phyloP scores from a whole-genome alignment of 1,284 basidiomycete genomes.

The Melampsora americana region DNA sequence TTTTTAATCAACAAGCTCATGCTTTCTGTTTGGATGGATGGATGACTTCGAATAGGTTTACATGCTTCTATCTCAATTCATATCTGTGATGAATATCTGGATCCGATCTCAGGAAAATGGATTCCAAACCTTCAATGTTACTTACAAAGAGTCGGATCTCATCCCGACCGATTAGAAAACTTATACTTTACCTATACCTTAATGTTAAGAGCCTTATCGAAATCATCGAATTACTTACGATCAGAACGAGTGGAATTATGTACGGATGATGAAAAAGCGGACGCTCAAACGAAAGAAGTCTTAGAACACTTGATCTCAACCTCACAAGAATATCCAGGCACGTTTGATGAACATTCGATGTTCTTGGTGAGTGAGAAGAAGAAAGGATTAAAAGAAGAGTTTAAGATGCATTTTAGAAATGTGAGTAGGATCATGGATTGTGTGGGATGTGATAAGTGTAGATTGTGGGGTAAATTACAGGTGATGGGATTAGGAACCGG shows the following conservation, averaged over 20 bases:
- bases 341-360: slow-evolving; percentile 54
- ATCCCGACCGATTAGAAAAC: slow-evolving; percentile 93
- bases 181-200: slow-evolving; percentile 97
- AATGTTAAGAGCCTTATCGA: slow-evolving; percentile 81
- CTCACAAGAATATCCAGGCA: slow-evolving; percentile 50
- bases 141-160: slow-evolving; percentile 79
- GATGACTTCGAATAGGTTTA: slow-evolving; percentile 63
- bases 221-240: slow-evolving; percentile 76
- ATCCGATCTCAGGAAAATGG: slow-evolving; percentile 92
- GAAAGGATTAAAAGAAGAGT: slow-evolving; percentile 74
- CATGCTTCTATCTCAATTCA: slow-evolving; percentile 98
- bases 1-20: not conserved
- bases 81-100: slow-evolving; percentile 85
- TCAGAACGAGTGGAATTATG: slow-evolving; percentile 27
- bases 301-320: slow-evolving; percentile 50
- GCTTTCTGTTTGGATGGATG: slow-evolving; percentile 2
- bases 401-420: slow-evolving; percentile 94
- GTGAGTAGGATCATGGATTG: slow-evolving; percentile 98
- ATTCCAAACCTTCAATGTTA: slow-evolving; percentile 91
- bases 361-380: slow-evolving; percentile 59
- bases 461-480: slow-evolving; percentile 97
- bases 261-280: slow-evolving; percentile 61
- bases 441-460: slow-evolving; percentile 96
- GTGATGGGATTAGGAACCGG: slow-evolving; percentile 91
- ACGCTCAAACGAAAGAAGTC: slow-evolving; percentile 66